These are phyloP conservation scores for Ophiostoma pallidulum DNA, from an alignment of 2,329 filamentous ascomycete genomes.

Conservation along the genomic window DNA sequence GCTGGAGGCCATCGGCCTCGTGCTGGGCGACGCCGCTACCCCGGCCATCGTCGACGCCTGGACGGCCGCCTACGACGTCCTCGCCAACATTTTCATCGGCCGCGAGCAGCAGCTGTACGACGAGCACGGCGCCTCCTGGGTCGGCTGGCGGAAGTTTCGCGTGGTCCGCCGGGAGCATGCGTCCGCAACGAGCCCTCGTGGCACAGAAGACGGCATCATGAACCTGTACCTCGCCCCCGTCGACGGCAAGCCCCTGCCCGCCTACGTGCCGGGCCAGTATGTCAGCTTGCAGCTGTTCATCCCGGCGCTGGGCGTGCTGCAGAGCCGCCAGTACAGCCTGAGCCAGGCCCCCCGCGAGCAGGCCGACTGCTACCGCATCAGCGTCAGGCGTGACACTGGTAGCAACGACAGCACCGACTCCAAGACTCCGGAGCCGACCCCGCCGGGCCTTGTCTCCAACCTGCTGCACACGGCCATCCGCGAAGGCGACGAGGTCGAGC, in stretches of 20 bases:
- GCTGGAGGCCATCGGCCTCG: constrained; percentile 55
- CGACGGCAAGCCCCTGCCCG: constrained; percentile 47
- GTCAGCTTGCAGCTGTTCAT: constrained; percentile 56
- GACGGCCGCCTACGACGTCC: constrained; percentile 60
- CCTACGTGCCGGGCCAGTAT: constrained; percentile 63
- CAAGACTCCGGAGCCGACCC: no score
- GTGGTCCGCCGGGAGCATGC: constrained; percentile 53
- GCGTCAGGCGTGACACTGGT: constrained; percentile 55
- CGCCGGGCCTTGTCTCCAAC: constrained; percentile 44
- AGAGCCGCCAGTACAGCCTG: constrained; percentile 68
- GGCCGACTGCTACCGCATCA: constrained; percentile 58
- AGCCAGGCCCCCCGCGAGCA: constrained; percentile 45
- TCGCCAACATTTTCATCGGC: constrained; percentile 61
- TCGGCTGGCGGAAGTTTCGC: constrained; percentile 40
- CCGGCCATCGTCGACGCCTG: constrained; percentile 59
- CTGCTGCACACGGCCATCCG: constrained; percentile 38
- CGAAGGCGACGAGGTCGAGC: constrained; percentile 43
- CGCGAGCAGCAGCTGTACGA: constrained; percentile 53
- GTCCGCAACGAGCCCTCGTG: constrained; percentile 38
- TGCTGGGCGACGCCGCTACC: constrained; percentile 60
- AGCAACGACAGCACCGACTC: constrained; percentile 25
- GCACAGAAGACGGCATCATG: constrained; percentile 40
- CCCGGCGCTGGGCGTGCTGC: constrained; percentile 51
- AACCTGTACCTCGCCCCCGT: constrained; percentile 62
- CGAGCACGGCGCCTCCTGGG: constrained; percentile 30